A percentile compares a stretch with the other conserved stretches of the same genome.
phyloP scores from a whole-genome alignment of 108 stramenopile genomes.

The Stephanodiscus minutulus region DNA sequence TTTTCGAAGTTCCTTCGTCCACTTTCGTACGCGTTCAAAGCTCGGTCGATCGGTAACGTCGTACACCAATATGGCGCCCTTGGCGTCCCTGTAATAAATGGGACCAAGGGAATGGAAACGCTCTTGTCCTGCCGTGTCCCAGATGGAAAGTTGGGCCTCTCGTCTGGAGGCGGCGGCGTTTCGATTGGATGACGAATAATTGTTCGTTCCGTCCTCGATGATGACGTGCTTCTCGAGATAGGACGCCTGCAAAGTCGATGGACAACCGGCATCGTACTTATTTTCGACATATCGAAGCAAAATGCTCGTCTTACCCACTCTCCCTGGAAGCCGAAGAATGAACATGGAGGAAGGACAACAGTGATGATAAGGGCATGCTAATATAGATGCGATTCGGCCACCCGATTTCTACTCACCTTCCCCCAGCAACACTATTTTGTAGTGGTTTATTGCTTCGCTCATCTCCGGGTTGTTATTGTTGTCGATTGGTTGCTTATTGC shows the following conservation, averaged over 20 bases:
- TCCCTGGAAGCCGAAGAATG: conserved; percentile 38
- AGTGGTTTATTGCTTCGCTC: conserved; percentile 9
- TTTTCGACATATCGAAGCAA: conserved; percentile 53
- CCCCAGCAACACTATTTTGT: conserved; percentile 36
- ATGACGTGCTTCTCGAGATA: conserved; percentile 47
- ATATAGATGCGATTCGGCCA: neutral
- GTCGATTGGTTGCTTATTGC: neutral
- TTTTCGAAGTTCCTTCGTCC: conserved; percentile 89
- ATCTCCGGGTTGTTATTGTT: neutral
- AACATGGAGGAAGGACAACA: neutral
- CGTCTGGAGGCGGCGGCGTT: neutral
- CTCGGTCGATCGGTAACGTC: conserved; percentile 95
- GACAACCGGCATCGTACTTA: conserved; percentile 50
- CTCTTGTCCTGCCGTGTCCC: conserved; percentile 99
- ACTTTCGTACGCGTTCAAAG: conserved; percentile 91
- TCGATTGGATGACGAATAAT: conserved; percentile 9
- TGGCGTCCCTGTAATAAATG: conserved; percentile 97
- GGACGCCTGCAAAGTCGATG: conserved; percentile 62
- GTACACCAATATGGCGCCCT: conserved; percentile 96
- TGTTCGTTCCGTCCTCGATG: conserved; percentile 15
- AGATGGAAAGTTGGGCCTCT: conserved; percentile 66
- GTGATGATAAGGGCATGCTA: neutral
- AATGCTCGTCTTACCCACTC: conserved; percentile 75
- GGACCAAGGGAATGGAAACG: conserved; percentile 95
- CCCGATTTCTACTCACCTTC: conserved; percentile 14